Evolutionary conservation across 176 grass and related monocot species (phyloP), one percentile per base, ranked within the genome.

Genomic region (Ananas comosus): DNA sequence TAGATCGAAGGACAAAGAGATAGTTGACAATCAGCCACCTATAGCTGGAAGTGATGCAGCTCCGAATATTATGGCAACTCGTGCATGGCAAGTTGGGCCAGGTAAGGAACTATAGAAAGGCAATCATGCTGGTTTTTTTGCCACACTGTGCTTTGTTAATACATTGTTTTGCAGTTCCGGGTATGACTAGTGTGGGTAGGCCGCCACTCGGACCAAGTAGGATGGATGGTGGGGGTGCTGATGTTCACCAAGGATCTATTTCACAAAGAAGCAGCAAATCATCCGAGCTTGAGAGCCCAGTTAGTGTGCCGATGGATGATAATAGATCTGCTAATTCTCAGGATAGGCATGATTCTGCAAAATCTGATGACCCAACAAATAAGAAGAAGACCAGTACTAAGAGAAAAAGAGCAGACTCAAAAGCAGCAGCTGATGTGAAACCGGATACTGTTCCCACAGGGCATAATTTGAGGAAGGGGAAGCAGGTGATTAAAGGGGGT

Each of bases 301-400:
- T 82, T 64, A 91, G 85, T 68, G 27, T 91, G 73, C 89, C 82
- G 66, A 86, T 84, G 72, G 92, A 96, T 80, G 94, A 99, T 52
- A 88, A 81, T 17, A 93, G 82, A 72, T 93, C 94, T 77, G 82
- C 89, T 79, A 89, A 93, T 72, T 99, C 94, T 74, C 87, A 90
- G 50, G 94, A 85, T 61, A 76, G 67, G 77, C 67, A 72, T 47
- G 77, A 99, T 72, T 88, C 78, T 83, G 75, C 85, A 58, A 99
- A 86, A 85, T 90, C 87, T 1, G 94, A 96, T 80, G 86, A 86
- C 73, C 88, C 90, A 75, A 85, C 82, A 79, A 89, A 78, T 59
- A 93, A 91, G 78, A 87, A 89, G 67, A 86, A 86, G 51, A 69
- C 84, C 29, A 74, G 77, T 56, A 81, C 82, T 11, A 99, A 93